These are phyloP conservation scores for Emiliania huxleyi DNA, from an alignment of 78 protist genomes.

Conservation along the genomic window DNA sequence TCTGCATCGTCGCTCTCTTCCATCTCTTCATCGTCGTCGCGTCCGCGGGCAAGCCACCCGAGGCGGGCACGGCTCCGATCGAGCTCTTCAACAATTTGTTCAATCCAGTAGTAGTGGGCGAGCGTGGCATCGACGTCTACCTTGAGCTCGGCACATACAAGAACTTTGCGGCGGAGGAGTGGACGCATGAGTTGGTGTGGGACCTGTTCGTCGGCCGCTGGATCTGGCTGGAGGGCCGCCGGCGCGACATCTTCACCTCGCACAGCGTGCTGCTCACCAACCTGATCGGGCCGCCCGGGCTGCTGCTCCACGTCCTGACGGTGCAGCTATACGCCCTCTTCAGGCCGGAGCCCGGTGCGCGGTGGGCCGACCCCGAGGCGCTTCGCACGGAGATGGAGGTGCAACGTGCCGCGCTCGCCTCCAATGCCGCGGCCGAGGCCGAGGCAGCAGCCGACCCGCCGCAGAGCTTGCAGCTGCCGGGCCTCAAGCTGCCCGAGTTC, in stretches of 20 bases:
- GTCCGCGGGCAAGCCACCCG: not conserved
- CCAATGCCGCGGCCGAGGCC: too few relatives aligned
- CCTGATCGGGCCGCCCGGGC: not conserved
- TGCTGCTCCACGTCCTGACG: not conserved
- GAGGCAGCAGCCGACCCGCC: too few relatives aligned
- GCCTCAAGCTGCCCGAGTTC: too few relatives aligned
- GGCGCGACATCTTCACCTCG: not conserved
- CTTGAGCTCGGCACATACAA: not conserved
- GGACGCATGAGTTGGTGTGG: not conserved
- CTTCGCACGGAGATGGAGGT: too few relatives aligned
- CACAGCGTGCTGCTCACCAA: not conserved
- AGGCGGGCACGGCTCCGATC: not conserved
- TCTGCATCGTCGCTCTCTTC: not conserved
- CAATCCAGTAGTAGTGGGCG: not conserved
- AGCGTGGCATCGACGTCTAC: not conserved
- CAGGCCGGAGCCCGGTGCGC: not conserved
- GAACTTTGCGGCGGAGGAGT: constrained; percentile 4
- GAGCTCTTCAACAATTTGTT: not conserved
- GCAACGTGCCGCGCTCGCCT: too few relatives aligned
- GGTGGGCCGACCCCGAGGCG: too few relatives aligned
- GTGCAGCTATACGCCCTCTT: not conserved
- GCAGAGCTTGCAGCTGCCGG: too few relatives aligned
- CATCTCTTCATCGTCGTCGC: not conserved
- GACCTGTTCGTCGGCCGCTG: not conserved
- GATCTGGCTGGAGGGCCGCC: not conserved